These are phyloP conservation scores for Tilletia setariae DNA, from an alignment of 1,284 basidiomycete genomes.

Conservation along the genomic window DNA sequence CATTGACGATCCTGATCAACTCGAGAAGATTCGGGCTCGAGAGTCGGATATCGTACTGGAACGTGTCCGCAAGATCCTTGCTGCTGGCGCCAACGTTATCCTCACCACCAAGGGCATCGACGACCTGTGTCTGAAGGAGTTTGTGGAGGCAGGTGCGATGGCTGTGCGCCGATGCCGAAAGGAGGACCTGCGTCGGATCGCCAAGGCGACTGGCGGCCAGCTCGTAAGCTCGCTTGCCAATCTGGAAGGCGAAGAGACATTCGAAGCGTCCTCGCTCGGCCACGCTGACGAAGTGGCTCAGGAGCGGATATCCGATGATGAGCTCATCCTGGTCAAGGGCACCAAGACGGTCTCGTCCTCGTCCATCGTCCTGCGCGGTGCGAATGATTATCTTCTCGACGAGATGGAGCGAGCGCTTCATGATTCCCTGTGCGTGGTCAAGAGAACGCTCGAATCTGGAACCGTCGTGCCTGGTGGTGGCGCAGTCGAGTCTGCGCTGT, in stretches of 20 bases:
- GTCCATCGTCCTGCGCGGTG: conserved; percentile 90
- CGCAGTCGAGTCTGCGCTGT: conserved; percentile 92
- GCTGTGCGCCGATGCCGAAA: conserved; percentile 96
- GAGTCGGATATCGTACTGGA: conserved; percentile 96
- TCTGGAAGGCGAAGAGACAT: conserved; percentile 96
- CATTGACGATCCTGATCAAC: conserved; percentile 91
- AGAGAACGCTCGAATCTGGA: conserved; percentile 94
- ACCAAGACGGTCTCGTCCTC: conserved; percentile 92
- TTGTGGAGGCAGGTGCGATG: conserved; percentile 98
- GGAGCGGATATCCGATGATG: conserved; percentile 97
- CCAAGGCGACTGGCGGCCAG: conserved; percentile 92
- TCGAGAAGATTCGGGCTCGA: conserved; percentile 91
- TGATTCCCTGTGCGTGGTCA: conserved; percentile 91
- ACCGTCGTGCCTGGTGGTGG: conserved; percentile 95
- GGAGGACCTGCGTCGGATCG: conserved; percentile 93
- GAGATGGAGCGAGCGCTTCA: conserved; percentile 98
- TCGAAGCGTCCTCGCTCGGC: conserved; percentile 85
- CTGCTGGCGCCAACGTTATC: conserved; percentile 92
- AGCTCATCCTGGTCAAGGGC: conserved; percentile 93
- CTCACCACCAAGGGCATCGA: conserved; percentile 99
- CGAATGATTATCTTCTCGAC: conserved; percentile 98
- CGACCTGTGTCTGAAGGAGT: conserved; percentile 96
- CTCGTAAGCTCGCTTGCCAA: conserved; percentile 91
- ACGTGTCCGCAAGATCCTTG: conserved; percentile 91
- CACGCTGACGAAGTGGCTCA: conserved; percentile 92